Conservation (phyloP, 2,329 filamentous ascomycete genomes). For the Ceratocystis harringtonii region DNA sequence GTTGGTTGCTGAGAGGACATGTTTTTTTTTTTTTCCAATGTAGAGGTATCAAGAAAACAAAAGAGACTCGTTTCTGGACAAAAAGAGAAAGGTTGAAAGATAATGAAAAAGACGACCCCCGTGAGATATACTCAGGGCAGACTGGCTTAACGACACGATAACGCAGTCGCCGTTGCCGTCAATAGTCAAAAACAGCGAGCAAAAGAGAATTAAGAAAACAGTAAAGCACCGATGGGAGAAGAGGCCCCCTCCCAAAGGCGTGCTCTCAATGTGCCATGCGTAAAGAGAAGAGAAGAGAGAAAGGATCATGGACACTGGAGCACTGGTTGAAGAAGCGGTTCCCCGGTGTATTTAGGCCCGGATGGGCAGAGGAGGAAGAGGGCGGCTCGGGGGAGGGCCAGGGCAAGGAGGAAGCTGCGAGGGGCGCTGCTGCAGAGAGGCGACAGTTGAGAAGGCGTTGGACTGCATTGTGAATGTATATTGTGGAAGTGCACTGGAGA, state of each 20-base stretch:
- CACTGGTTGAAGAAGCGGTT: background rate
- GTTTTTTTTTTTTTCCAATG: background rate
- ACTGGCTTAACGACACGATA: background rate
- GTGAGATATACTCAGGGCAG: background rate
- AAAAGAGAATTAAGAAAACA: background rate
- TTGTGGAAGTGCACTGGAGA: slow-evolving; percentile 18
- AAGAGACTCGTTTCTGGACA: slow-evolving; percentile 6
- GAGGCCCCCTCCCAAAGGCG: too few species aligned
- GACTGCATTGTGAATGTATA: slow-evolving; percentile 15
- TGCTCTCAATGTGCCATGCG: too few species aligned
- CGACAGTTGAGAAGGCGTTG: slow-evolving; percentile 6
- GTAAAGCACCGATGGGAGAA: background rate
- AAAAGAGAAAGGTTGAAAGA: slow-evolving; percentile 1
- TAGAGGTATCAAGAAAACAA: slow-evolving; percentile 3
- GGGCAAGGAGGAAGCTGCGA: slow-evolving; percentile 54
- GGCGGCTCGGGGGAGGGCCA: slow-evolving; percentile 48
- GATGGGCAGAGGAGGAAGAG: slow-evolving; percentile 51
- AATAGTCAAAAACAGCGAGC: background rate
- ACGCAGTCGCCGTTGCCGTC: background rate
- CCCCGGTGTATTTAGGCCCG: slow-evolving; percentile 29
- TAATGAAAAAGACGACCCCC: background rate
- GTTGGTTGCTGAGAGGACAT: slow-evolving; percentile 12
- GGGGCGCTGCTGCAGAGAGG: slow-evolving; percentile 37
- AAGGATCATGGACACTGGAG: background rate
- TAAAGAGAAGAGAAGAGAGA: background rate